These are phyloP conservation scores for Solanum sparsipilum DNA, from an alignment of 257 asterid genomes.

Conservation along the genomic window DNA sequence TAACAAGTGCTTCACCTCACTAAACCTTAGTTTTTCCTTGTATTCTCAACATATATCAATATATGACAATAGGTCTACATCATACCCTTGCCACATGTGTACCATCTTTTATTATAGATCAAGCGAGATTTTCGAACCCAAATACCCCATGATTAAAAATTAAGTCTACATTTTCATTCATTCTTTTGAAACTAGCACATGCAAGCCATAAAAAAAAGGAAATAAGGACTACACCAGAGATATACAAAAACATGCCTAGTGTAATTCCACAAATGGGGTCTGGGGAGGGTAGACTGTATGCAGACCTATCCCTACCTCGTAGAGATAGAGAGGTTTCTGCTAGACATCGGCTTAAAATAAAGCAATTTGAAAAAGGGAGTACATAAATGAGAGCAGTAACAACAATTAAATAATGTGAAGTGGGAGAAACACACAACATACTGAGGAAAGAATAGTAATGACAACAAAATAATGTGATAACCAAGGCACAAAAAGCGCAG, in stretches of 20 bases:
- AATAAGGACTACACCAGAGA: background rate
- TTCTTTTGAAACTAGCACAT: background rate
- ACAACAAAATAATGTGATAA: background rate
- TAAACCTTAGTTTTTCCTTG: background rate
- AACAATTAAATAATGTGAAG: background rate
- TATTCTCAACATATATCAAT: background rate
- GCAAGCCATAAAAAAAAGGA: background rate
- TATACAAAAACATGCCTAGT: background rate
- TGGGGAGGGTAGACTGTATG: background rate
- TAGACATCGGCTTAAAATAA: background rate
- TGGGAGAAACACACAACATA: background rate
- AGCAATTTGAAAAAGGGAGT: background rate
- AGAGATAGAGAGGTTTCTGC: background rate
- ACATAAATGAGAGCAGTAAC: background rate
- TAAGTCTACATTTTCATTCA: background rate
- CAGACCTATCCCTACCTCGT: background rate
- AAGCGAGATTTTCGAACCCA: background rate
- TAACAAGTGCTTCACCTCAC: background rate
- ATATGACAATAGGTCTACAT: background rate
- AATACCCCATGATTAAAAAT: background rate
- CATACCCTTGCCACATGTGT: background rate
- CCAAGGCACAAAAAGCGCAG: background rate
- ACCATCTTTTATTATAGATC: background rate
- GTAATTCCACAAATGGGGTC: background rate
- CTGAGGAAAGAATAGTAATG: background rate